phyloP scores from a whole-genome alignment of 805 yeast genomes.

The Brettanomyces nanus region DNA sequence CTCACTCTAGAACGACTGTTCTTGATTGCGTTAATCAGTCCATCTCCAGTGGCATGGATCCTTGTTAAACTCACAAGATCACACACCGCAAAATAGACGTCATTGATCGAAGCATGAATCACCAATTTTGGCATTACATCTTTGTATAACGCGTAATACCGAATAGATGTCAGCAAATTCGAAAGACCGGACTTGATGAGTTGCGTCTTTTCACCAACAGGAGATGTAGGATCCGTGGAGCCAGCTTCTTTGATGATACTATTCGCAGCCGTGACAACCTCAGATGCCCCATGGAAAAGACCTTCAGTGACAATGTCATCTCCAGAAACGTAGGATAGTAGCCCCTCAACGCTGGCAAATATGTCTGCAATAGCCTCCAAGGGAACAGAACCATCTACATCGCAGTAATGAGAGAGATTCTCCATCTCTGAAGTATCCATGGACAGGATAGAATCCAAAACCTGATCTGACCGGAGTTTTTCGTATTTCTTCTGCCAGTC shows the following conservation, averaged over 20 bases:
- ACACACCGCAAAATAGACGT: conserved; percentile 58
- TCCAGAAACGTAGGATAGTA: conserved; percentile 25
- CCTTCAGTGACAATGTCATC: conserved; percentile 26
- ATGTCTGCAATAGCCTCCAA: conserved; percentile 35
- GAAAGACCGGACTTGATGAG: conserved; percentile 57
- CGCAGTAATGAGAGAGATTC: conserved; percentile 5
- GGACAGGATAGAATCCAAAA: conserved; percentile 8
- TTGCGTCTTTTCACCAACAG: conserved; percentile 27
- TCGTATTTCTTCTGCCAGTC: conserved; percentile 46
- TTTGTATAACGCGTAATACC: conserved; percentile 61
- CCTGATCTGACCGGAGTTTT: conserved; percentile 30
- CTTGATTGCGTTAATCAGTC: neutral
- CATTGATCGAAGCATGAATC: conserved; percentile 69
- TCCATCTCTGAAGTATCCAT: conserved; percentile 3
- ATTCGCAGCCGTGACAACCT: conserved; percentile 39
- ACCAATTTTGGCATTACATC: conserved; percentile 62
- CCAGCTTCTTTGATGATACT: conserved; percentile 25
- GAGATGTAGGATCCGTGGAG: conserved; percentile 20
- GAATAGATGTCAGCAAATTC: conserved; percentile 65
- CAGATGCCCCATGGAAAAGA: conserved; percentile 45
- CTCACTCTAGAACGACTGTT: neutral
- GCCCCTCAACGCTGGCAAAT: conserved; percentile 40
- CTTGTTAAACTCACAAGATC: conserved; percentile 51
- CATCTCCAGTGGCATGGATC: conserved; percentile 19
- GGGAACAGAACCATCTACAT: conserved; percentile 37